Conservation (phyloP, 345 rosid species). For the Carallia brachiata region DNA sequence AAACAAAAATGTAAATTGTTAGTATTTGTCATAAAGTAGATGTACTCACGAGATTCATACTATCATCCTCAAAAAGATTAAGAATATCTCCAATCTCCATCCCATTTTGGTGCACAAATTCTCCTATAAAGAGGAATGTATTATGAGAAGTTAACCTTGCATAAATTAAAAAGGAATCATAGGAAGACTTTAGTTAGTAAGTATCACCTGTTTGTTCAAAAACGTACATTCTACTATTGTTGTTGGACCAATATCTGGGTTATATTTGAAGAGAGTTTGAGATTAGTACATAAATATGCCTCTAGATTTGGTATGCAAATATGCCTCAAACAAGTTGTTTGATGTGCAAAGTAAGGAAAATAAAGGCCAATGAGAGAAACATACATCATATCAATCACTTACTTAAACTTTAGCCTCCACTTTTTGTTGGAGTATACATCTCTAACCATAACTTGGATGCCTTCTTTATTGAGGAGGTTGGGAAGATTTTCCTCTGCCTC, state of each 20-base stretch:
- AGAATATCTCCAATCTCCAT: constrained; percentile 57
- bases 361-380: background rate
- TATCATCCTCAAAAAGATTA: constrained; percentile 65
- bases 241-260: constrained; percentile 79
- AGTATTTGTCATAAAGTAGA: constrained; percentile 13
- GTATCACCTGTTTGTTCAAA: constrained; percentile 69
- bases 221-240: constrained; percentile 87
- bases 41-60: constrained; percentile 71
- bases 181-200: background rate
- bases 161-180: background rate
- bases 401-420: constrained; percentile 75
- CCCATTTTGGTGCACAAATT: constrained; percentile 54
- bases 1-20: constrained; percentile 4
- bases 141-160: background rate
- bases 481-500: constrained; percentile 80
- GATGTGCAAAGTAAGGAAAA: background rate
- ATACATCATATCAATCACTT: constrained; percentile 17
- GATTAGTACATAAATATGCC: too few species aligned
- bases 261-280: background rate
- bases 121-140: constrained; percentile 36
- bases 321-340: background rate
- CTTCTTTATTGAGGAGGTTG: constrained; percentile 52
- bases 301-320: too few species aligned
- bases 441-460: constrained; percentile 46
- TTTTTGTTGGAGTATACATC: constrained; percentile 39